Evolutionary conservation across 352 stramenopile species (phyloP).

Genomic region (Pythium brassicae): DNA sequence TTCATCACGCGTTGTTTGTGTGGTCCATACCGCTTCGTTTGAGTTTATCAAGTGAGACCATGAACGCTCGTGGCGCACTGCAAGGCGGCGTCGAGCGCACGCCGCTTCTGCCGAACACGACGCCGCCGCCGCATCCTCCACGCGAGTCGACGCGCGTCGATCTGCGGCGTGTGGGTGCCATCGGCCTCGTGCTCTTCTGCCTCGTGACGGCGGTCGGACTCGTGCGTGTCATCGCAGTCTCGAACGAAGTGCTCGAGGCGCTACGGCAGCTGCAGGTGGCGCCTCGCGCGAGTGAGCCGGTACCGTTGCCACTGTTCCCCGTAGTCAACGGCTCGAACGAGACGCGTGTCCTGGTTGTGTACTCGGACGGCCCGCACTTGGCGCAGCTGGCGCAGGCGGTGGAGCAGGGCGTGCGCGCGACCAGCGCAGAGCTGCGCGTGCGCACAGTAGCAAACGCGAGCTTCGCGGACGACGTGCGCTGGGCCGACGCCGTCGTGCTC

Average conservation of each 20-base stretch:
- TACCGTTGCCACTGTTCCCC: neutral
- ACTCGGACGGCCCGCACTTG: constrained; percentile 66
- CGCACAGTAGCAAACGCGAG: constrained; percentile 54
- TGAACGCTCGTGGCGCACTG: constrained; percentile 15
- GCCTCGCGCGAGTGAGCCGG: neutral
- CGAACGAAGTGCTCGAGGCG: constrained; percentile 28
- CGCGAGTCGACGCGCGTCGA: constrained; percentile 15
- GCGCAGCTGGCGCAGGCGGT: constrained; percentile 67
- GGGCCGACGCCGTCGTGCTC: constrained; percentile 81
- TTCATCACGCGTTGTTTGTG: too few species aligned
- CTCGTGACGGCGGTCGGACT: constrained; percentile 12
- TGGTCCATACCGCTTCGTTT: neutral
- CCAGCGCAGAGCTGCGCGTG: constrained; percentile 35
- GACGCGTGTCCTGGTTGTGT: constrained; percentile 66
- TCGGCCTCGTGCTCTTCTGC: constrained; percentile 18
- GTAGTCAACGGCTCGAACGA: neutral
- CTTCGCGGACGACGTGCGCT: constrained; percentile 77
- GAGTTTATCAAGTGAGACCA: neutral
- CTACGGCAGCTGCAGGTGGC: constrained; percentile 23
- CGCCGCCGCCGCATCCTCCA: neutral
- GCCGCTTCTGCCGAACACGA: constrained; percentile 1
- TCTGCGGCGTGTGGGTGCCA: constrained; percentile 12
- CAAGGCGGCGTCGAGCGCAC: constrained; percentile 7
- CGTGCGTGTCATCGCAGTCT: constrained; percentile 13
- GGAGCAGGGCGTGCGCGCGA: constrained; percentile 34